Conservation (phyloP, 2,329 filamentous ascomycete species). For the Didymella arachidicola region DNA sequence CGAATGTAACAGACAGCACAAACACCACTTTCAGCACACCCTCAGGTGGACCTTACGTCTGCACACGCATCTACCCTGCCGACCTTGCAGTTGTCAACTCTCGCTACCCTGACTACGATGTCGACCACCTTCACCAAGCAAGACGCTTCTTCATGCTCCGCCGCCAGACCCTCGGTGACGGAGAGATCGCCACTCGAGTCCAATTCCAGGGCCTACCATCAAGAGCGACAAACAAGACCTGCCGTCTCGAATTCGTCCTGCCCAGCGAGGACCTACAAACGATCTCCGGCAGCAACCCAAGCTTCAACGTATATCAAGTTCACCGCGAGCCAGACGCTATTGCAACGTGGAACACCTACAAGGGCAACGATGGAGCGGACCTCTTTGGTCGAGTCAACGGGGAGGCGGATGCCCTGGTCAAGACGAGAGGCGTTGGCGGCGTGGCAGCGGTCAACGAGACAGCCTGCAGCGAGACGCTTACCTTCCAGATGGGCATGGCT, state of each 20-base stretch:
- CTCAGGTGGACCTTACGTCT: slow-evolving; percentile 21
- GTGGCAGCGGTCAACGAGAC: slow-evolving; percentile 28
- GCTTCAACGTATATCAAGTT: slow-evolving; percentile 39
- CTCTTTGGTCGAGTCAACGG: slow-evolving; percentile 38
- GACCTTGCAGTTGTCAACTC: slow-evolving; percentile 39
- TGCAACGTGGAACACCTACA: slow-evolving; percentile 37
- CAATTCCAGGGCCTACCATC: slow-evolving; percentile 30
- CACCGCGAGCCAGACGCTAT: slow-evolving; percentile 20
- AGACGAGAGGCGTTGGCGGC: slow-evolving; percentile 26
- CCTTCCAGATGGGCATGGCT: slow-evolving; percentile 42
- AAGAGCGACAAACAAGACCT: slow-evolving; percentile 25
- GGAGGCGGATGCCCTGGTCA: slow-evolving; percentile 24
- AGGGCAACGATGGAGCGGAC: slow-evolving; percentile 12
- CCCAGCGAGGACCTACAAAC: slow-evolving; percentile 22
- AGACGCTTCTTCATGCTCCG: slow-evolving; percentile 42
- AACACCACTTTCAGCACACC: slow-evolving; percentile 13
- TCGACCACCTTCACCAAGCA: slow-evolving; percentile 28
- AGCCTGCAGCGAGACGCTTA: slow-evolving; percentile 38
- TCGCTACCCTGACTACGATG: slow-evolving; percentile 35
- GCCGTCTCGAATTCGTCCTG: slow-evolving; percentile 40
- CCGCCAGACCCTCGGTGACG: slow-evolving; percentile 26
- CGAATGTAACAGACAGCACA: slow-evolving; percentile 18
- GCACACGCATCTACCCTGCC: slow-evolving; percentile 32
- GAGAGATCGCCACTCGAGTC: slow-evolving; percentile 38
- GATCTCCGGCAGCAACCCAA: slow-evolving; percentile 32